Base-by-base conservation (phyloP, 2,329 filamentous ascomycete genomes). In the Leptodontidium sp. region DNA sequence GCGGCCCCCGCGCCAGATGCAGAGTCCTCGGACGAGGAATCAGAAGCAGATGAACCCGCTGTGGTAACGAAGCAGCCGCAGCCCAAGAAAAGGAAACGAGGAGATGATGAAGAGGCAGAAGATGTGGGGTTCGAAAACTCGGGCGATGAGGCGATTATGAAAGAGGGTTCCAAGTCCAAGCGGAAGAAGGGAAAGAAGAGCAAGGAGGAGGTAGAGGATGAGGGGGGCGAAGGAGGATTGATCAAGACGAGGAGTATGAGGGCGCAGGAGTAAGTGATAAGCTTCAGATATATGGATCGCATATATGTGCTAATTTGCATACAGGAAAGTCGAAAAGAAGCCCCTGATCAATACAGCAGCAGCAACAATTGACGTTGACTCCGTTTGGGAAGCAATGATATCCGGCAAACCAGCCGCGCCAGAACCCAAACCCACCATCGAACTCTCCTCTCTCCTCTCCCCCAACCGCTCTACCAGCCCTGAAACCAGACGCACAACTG, bases 171-270 rank as follows among this genome's bases (percentile, higher is more conserved):
- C 21, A 87, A 85, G 75, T 89, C 85, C 76, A 81, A 81, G 64
- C 79, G 78, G 52, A 85, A 82, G 75, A 82, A 81, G 73, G 73
- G 73, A 15, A 82, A 80, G 66, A 77, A 80, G 71, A 76, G 73
- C 1, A 76, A 72, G 35, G 86, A 86, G 55, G 64, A 89, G 43
- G 85, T 86, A 57, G 68, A 86, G 86, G 66, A 91, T 91, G 80
- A 86, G 88, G 87, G 87, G 65, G 66, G 90, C 89, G 80, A 86
- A 88, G 74, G 89, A 40, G 87, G 88, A 58, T 80, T 93, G 71
- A 83, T 94, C 79, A 93, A 92, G 82, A 94, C 91, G 59, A 85
- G 91, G 68, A 86, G 90, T 62, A 91, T 92, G 80, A 85, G 90
- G 69, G 89, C 89, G 21, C 83, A 82, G 57, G 90, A 92, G 86